These are phyloP conservation scores for Trematosphaeria pertusa DNA, from an alignment of 2,329 filamentous ascomycete genomes.

Conservation along the genomic window DNA sequence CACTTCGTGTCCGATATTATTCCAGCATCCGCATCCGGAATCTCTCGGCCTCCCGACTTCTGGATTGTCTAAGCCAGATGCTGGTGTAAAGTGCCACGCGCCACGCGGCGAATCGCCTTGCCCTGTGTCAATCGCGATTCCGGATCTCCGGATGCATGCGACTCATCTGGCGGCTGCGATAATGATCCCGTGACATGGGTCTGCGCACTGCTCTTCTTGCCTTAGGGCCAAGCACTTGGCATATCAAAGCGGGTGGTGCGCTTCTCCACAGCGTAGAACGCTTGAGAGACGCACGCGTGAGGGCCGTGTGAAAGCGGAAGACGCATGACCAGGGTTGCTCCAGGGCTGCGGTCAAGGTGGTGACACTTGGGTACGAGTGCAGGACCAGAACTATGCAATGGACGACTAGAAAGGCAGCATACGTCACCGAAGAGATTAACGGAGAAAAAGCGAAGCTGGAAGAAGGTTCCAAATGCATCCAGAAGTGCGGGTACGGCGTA, in stretches of 20 bases:
- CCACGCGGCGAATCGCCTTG: constrained; percentile 16
- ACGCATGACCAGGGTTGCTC: constrained; percentile 4
- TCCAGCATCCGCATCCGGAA: constrained; percentile 21
- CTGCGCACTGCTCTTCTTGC: not conserved
- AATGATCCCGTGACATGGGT: constrained; percentile 8
- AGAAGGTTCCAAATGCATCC: constrained; percentile 1
- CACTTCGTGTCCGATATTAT: constrained; percentile 27
- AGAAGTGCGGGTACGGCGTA: constrained; percentile 1
- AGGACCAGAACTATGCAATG: not conserved
- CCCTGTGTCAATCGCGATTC: constrained; percentile 5
- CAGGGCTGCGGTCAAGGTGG: not conserved
- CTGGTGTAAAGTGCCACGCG: constrained; percentile 19
- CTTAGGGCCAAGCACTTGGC: constrained; percentile 8
- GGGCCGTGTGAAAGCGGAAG: not conserved
- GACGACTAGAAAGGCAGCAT: not conserved
- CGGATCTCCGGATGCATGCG: constrained; percentile 7
- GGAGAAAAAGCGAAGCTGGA: not conserved
- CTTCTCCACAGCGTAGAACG: not conserved
- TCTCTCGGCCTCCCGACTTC: constrained; percentile 18
- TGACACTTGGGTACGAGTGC: constrained; percentile 7
- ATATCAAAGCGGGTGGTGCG: constrained; percentile 5
- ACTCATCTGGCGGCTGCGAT: constrained; percentile 5
- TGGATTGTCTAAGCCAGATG: constrained; percentile 17
- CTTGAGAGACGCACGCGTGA: not conserved
- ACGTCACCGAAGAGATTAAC: constrained; percentile 3